Conservation (phyloP, 1,139 yeast genomes). For the Casaregolazyma lundiana region DNA sequence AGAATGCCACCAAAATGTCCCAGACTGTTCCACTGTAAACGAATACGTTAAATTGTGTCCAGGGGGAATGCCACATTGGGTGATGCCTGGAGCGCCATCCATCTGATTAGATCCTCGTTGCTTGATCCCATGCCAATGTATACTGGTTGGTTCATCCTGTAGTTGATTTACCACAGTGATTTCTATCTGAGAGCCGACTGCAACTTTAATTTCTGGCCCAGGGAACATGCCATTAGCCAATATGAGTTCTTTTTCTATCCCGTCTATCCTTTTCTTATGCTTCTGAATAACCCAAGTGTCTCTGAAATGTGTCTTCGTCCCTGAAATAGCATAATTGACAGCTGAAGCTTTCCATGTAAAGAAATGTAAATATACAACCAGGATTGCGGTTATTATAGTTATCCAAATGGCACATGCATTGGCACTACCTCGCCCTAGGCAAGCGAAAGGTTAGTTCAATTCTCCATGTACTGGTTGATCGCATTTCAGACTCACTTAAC, state of each 20-base stretch:
- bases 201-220: conserved; percentile 62
- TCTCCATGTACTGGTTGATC: background rate
- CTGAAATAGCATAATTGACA: background rate
- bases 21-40: conserved; percentile 72
- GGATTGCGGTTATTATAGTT: background rate
- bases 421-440: background rate
- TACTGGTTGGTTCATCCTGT: conserved; percentile 55
- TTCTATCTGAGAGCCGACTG: conserved; percentile 60
- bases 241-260: conserved; percentile 51
- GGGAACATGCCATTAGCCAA: conserved; percentile 76
- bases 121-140: conserved; percentile 84
- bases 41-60: conserved; percentile 60
- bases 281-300: conserved; percentile 6
- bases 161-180: conserved; percentile 61
- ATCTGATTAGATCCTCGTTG: conserved; percentile 60
- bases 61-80: conserved; percentile 79
- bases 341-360: background rate
- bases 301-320: background rate
- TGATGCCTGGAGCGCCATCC: conserved; percentile 81
- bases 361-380: background rate
- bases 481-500: background rate
- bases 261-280: conserved; percentile 41
- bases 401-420: background rate
- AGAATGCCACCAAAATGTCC: conserved; percentile 86
- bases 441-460: background rate